Evolutionary conservation across 306 rosid genomes (phyloP).

Genomic region (Sphenostylis stenocarpa): DNA sequence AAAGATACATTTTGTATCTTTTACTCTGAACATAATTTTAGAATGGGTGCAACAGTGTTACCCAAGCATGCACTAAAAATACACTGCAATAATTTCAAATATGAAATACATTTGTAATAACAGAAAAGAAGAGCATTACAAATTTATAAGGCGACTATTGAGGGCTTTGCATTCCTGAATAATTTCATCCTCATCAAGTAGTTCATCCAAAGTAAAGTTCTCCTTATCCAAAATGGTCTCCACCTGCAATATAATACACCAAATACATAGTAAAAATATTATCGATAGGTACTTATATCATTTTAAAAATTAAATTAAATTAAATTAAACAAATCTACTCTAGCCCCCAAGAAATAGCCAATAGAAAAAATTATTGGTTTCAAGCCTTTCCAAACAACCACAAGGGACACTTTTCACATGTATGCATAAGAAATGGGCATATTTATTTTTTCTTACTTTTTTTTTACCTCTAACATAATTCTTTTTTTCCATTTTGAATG

Average conservation of each 20-base stretch:
- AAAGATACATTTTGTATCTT: neutral
- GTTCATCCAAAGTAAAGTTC: conserved; percentile 83
- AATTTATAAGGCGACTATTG: conserved; percentile 92
- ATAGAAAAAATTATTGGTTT: neutral
- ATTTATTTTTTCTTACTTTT: neutral
- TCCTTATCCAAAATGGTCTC: conserved; percentile 97
- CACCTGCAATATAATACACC: conserved; percentile 62
- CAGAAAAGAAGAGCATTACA: conserved; percentile 58
- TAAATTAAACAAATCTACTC: conserved; percentile 10
- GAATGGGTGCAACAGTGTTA: neutral
- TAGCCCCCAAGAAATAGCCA: conserved; percentile 2
- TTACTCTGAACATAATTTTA: neutral
- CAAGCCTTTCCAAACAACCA: neutral
- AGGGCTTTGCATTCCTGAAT: conserved; percentile 99
- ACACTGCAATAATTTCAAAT: neutral
- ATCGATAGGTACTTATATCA: neutral
- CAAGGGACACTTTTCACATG: neutral
- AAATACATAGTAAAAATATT: conserved; percentile 9
- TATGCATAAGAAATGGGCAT: neutral
- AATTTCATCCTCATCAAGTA: conserved; percentile 96
- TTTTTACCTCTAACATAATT: neutral
- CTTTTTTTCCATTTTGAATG: neutral
- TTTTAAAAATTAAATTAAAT: neutral
- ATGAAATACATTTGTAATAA: conserved; percentile 8
- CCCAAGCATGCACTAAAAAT: neutral